Base-by-base conservation (phyloP, 208 protist genomes). In the Sergeia podlipaevii region DNA sequence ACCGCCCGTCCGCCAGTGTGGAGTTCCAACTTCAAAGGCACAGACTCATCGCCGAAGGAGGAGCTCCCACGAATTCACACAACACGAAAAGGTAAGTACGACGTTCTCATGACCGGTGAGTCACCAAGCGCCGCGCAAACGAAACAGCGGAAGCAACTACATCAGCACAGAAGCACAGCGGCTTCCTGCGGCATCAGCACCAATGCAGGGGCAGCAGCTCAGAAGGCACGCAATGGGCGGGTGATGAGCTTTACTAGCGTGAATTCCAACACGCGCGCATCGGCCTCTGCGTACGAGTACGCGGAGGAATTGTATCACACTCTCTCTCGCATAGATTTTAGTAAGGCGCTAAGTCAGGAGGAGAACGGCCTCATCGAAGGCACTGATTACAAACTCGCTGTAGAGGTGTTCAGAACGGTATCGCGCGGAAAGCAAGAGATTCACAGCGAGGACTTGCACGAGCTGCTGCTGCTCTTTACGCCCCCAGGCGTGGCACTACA, bases 381-480 rank as follows among this genome's bases (percentile, higher is more conserved):
- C 23, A 41, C 49, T 2, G 50, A 42, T 39, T 58, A 61, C 21
- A 41, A 56, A 37, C 20, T 45, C 18, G 62, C 63, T 3, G 45
- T 58, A 1, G 45, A 38, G 26, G 45, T 88, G n/a, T 87, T 93
- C 39, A 50, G 58, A 18, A 17, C 65, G 5, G 28, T 87, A 20
- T 39, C 85, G 23, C 70, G 74, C 37, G 39, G 69, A 23, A 76
- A 80, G 49, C 57, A 75, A 3, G 42, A 23, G 0, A 33, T 93
- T 43, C 67, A 45, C 11, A 57, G 56, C 0, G 78, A 81, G 33
- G 74, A 85, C 48, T 29, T 93, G 38, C 63, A 83, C 50, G 68
- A 80, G 41, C 48, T 80, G 47, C 60, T 93, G 34, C 43, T 77
- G n/a, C 42, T 83, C 27, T 87, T 70, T 67, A 89, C 80, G 23